phyloP scores from a whole-genome alignment of 2,329 filamentous ascomycete species.

The Grosmannia penicillata region DNA sequence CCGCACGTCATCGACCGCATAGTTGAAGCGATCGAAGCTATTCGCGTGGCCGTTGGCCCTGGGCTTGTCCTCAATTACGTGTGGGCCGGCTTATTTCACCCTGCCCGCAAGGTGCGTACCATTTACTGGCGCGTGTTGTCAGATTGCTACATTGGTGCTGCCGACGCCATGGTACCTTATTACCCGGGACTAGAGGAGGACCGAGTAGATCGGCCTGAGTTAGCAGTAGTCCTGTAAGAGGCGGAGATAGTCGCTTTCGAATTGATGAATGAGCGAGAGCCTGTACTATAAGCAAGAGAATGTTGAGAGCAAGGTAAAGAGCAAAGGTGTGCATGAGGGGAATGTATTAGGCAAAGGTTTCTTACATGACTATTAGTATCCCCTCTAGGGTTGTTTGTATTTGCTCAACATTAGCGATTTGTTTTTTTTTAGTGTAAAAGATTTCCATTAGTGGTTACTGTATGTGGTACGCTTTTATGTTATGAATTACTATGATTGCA shows the following conservation, averaged over 20 bases:
- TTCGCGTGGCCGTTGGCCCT: conserved; percentile 83
- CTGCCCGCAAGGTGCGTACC: conserved; percentile 80
- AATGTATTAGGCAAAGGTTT: no score
- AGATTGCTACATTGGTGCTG: conserved; percentile 85
- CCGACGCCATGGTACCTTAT: conserved; percentile 91
- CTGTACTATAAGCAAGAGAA: no score
- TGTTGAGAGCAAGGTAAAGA: no score
- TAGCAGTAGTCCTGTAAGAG: conserved; percentile 64
- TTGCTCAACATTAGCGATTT: neutral
- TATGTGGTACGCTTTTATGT: no score
- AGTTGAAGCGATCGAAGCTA: conserved; percentile 91
- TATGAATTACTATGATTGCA: no score
- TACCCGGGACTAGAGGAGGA: conserved; percentile 81
- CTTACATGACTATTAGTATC: no score
- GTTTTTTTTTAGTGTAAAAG: neutral
- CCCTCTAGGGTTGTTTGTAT: no score
- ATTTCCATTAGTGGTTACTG: no score
- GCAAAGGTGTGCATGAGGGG: no score
- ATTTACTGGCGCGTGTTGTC: conserved; percentile 98
- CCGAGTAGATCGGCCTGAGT: conserved; percentile 60
- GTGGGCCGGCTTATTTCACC: conserved; percentile 95
- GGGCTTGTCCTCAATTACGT: conserved; percentile 95
- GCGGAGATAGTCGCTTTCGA: neutral
- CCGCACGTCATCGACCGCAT: conserved; percentile 98
- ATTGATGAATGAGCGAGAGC: no score